Conservation (phyloP, 441 rosid species). For the Oxalis stricta region DNA sequence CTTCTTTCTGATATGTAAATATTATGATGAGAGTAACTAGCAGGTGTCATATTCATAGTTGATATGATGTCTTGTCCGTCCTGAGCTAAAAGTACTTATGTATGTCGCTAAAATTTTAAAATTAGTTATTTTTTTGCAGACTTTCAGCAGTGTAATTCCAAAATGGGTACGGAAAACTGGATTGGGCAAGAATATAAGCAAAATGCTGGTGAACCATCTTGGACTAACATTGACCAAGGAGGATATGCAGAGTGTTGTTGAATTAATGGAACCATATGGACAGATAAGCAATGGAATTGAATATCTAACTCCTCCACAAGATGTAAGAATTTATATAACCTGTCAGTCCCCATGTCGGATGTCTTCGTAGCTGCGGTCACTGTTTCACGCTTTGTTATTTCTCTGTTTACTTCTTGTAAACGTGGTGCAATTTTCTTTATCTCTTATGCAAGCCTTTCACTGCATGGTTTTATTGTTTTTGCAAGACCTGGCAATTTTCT, state of each 20-base stretch:
- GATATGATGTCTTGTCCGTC: no score
- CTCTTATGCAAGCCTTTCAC: neutral
- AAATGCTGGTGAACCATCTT: conserved; percentile 88
- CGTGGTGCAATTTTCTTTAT: neutral
- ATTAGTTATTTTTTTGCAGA: conserved; percentile 33
- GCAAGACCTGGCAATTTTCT: neutral
- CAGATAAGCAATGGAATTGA: conserved; percentile 91
- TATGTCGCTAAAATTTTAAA: no score
- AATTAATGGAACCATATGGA: conserved; percentile 96
- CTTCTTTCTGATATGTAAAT: neutral
- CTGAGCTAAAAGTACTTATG: no score
- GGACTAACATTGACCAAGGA: conserved; percentile 70
- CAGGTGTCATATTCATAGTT: neutral
- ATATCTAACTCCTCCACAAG: conserved; percentile 66
- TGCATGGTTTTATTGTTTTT: neutral
- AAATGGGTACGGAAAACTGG: conserved; percentile 55
- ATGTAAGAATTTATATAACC: conserved; percentile 28
- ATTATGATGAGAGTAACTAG: conserved; percentile 7
- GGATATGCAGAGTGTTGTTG: conserved; percentile 82
- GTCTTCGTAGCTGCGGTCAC: conserved; percentile 3
- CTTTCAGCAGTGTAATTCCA: conserved; percentile 53
- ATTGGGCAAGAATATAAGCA: conserved; percentile 42
- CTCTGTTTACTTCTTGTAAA: neutral
- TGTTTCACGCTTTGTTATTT: neutral
- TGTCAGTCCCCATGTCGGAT: conserved; percentile 1